Base-by-base conservation (phyloP, 2,329 filamentous ascomycete species). In the Trichophaea hybrida region DNA sequence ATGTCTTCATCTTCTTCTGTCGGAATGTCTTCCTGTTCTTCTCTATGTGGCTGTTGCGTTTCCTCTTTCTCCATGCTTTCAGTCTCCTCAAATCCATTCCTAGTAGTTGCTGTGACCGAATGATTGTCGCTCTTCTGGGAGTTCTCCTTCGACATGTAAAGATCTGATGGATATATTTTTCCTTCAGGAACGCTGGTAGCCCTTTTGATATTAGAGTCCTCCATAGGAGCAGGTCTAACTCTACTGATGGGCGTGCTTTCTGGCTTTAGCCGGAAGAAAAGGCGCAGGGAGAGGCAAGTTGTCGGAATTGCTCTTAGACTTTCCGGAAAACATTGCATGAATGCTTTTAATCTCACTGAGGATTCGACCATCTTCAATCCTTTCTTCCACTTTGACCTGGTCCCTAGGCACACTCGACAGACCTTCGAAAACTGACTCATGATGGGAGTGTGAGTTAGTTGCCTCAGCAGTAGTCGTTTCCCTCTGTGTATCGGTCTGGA, bases 321-420 rank as follows among this genome's bases (percentile, higher is more conserved):
- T 53, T n/a, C 50, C 50, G 24, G 50, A 53, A 37, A 35, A 53
- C 24, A 35, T 15, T 55, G 53, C 55, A 15, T 43, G 15, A 17
- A 57, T 57, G 33, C 55, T 57, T 12, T 61, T 59, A 57, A 66
- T 66, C 33, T 66, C 63, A 31, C 61, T 66, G 13, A 66, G 58
- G 44, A 66, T 35, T 48, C 61, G 61, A 10, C 63, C 61, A 46
- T 64, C 63, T 49, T 51, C 59, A 17, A 55, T 62, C 44, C 44
- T 59, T 38, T 65, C 61, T 10, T 34, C 59, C 13, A 61, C 57
- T 54, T 60, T 61, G 43, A 57, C 50, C 48, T 33, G 35, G 24
- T 60, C 55, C 2, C 58, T 44, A 10, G 59, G 5, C 7, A 55
- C 57, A 15, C 59, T 58, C 17, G 61, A 48, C 33, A 60, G 44